phyloP scores from a whole-genome alignment of 2,329 filamentous ascomycete genomes.

The Fusarium mangiferae region DNA sequence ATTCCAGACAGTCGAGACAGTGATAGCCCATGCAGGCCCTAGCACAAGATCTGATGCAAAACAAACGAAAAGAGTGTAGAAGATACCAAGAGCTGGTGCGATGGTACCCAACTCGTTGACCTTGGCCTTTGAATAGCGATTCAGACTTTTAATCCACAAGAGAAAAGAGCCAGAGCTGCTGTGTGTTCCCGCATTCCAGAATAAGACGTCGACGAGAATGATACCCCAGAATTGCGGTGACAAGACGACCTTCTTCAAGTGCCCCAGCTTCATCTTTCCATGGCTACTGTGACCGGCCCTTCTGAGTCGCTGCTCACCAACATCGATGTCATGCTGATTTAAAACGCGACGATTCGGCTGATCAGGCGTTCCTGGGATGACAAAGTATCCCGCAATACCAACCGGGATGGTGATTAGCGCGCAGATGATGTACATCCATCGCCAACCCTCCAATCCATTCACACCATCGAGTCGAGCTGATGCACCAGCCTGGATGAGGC shows the following conservation, averaged over 20 bases:
- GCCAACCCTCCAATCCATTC: constrained; percentile 59
- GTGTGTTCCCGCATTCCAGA: constrained; percentile 65
- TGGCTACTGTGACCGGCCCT: constrained; percentile 54
- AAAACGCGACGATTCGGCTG: constrained; percentile 61
- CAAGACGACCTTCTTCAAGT: constrained; percentile 48
- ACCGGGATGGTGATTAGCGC: constrained; percentile 65
- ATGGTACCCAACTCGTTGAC: constrained; percentile 64
- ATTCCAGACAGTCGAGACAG: constrained; percentile 61
- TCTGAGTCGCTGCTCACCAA: constrained; percentile 58
- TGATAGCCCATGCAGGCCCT: constrained; percentile 66
- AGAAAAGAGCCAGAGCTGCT: constrained; percentile 61
- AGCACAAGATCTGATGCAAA: constrained; percentile 65
- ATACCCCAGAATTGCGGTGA: constrained; percentile 63
- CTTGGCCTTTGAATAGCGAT: constrained; percentile 56
- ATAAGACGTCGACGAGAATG: constrained; percentile 62
- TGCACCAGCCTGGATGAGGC: constrained; percentile 59
- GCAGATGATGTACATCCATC: constrained; percentile 68
- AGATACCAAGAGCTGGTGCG: constrained; percentile 64
- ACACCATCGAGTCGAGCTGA: constrained; percentile 55
- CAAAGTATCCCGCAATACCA: constrained; percentile 60
- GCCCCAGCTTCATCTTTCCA: constrained; percentile 48
- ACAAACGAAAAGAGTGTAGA: constrained; percentile 64
- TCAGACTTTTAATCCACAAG: constrained; percentile 67
- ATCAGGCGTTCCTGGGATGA: constrained; percentile 59
- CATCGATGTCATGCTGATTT: constrained; percentile 56